Conservation (phyloP, 140 eudicot genomes). For the Erigeron philadelphicus region DNA sequence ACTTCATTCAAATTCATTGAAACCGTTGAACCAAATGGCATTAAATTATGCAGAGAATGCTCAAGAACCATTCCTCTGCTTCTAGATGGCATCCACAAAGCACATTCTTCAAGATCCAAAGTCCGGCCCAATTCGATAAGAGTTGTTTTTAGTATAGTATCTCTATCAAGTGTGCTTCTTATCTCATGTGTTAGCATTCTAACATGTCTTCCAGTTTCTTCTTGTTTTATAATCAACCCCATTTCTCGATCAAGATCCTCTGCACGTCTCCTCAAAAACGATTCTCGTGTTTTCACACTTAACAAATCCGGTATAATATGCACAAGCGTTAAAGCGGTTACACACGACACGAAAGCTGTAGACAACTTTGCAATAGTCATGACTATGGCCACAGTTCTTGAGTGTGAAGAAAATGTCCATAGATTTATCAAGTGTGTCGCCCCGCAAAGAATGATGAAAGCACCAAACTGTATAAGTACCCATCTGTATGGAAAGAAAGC, state of each 20-base stretch:
- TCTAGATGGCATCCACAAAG: conserved; percentile 76
- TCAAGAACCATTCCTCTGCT: conserved; percentile 55
- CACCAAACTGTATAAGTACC: conserved; percentile 85
- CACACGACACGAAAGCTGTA: conserved; percentile 76
- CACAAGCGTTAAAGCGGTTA: conserved; percentile 74
- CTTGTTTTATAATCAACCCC: conserved; percentile 80
- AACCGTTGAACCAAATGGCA: conserved; percentile 66
- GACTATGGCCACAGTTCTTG: conserved; percentile 59
- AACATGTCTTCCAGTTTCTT: conserved; percentile 81
- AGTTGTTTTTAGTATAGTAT: conserved; percentile 71
- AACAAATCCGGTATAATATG: conserved; percentile 73
- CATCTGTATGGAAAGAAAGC: conserved; percentile 77
- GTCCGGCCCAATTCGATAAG: conserved; percentile 81
- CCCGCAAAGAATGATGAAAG: conserved; percentile 85
- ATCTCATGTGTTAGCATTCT: conserved; percentile 92
- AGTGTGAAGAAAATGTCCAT: conserved; percentile 57
- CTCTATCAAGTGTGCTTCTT: conserved; percentile 79
- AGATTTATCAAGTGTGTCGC: conserved; percentile 75
- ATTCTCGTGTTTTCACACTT: conserved; percentile 64
- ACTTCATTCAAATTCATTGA: conserved; percentile 55
- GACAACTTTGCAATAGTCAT: conserved; percentile 63
- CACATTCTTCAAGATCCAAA: conserved; percentile 78
- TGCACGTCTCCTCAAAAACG: conserved; percentile 56
- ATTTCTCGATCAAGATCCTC: conserved; percentile 80
- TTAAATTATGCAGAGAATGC: conserved; percentile 60